Percentiles rank a stretch among this genome's conserved stretches.
These are phyloP conservation scores for Peronosclerospora sorghi DNA, from an alignment of 352 stramenopile genomes.

Conservation along the genomic window DNA sequence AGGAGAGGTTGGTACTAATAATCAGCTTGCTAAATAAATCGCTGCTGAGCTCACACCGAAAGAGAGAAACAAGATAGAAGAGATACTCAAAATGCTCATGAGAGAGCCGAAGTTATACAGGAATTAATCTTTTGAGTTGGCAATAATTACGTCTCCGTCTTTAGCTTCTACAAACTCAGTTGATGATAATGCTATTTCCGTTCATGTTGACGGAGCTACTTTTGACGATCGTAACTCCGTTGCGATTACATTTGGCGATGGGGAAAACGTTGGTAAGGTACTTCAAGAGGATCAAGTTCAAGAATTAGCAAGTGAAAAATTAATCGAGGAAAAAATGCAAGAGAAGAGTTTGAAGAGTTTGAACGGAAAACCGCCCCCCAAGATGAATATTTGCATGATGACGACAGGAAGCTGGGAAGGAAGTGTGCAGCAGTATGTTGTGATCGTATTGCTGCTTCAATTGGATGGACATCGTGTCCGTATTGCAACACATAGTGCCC, in stretches of 20 bases:
- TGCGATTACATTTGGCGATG: conserved; percentile 22
- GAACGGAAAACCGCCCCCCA: conserved; percentile 19
- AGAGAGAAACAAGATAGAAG: conserved; percentile 28
- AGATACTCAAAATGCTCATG: conserved; percentile 29
- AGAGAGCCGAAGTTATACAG: conserved; percentile 20
- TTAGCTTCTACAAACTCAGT: too few relatives aligned
- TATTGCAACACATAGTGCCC: conserved; percentile 76
- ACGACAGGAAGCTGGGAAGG: conserved; percentile 59
- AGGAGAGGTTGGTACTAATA: conserved; percentile 24
- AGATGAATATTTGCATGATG: conserved; percentile 68
- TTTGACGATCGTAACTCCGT: conserved; percentile 24
- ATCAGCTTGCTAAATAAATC: conserved; percentile 21
- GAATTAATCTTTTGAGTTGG: conserved; percentile 9
- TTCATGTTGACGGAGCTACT: conserved; percentile 15
- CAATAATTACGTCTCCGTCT: conserved; percentile 1
- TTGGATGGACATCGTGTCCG: conserved; percentile 82
- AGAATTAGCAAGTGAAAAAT: conserved; percentile 13
- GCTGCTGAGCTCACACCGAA: conserved; percentile 28
- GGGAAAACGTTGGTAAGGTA: conserved; percentile 14
- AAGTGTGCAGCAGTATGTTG: conserved; percentile 60
- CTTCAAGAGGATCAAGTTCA: conserved; percentile 18
- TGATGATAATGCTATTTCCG: conserved; percentile 5
- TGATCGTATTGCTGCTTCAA: conserved; percentile 61
- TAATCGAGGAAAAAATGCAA: conserved; percentile 14
- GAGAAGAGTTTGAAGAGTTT: conserved; percentile 15